Evolutionary conservation across 2,329 filamentous ascomycete genomes (phyloP).

Genomic region (Lasiodiplodia sp.): DNA sequence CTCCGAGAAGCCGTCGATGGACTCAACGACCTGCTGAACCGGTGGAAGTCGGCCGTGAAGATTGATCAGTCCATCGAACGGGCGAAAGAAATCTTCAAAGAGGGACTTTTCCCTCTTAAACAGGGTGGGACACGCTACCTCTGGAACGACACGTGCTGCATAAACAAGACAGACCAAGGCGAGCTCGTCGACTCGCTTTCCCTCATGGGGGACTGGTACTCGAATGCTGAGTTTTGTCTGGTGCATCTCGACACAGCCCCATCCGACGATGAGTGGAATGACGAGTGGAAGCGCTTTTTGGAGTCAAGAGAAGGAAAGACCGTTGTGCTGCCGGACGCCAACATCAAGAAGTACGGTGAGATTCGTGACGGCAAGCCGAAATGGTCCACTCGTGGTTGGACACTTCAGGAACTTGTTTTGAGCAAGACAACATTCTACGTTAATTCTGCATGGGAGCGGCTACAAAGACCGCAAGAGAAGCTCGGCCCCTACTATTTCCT

Average conservation of each 20-base stretch:
- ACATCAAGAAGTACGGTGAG: not conserved
- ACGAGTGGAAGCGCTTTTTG: not conserved
- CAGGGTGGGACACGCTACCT: not conserved
- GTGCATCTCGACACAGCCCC: not conserved
- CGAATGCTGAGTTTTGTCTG: constrained; percentile 9
- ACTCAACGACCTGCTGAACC: not conserved
- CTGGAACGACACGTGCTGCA: constrained; percentile 12
- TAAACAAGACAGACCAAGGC: not conserved
- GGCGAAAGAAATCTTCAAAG: not conserved
- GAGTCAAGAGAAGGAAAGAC: too few species aligned
- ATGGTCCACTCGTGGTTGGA: constrained; percentile 9
- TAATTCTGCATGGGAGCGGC: not conserved
- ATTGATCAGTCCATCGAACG: not conserved
- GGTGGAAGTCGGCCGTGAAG: constrained; percentile 5
- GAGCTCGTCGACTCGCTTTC: not conserved
- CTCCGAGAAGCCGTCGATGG: constrained; percentile 8
- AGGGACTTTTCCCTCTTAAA: not conserved
- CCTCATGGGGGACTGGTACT: constrained; percentile 1
- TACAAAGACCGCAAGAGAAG: not conserved
- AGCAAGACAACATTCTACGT: constrained; percentile 14
- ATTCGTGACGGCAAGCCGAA: not conserved
- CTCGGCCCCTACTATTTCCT: constrained; percentile 1
- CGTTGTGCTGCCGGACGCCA: not conserved
- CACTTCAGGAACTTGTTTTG: not conserved
- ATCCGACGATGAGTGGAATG: not conserved